Base-by-base conservation (phyloP, 257 asterid species). In the Dorcoceras hygrometricum region DNA sequence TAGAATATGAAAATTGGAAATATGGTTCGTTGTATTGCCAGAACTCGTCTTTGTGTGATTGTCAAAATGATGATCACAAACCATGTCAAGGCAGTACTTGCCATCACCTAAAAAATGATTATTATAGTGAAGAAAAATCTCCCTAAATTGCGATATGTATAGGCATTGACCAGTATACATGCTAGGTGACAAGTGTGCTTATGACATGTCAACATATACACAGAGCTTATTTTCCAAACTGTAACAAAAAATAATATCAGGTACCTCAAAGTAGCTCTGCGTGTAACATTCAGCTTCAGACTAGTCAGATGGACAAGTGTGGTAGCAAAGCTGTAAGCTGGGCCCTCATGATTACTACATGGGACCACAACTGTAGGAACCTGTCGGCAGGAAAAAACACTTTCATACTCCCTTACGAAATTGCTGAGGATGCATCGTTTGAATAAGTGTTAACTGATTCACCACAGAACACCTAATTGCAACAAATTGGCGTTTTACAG, bases 201-300 rank as follows among this genome's bases (percentile, higher is more conserved):
- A 12, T 48, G 22, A 46, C 23, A 32, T 57, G 6, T 65, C 58
- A n/a, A 50, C 20, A 22, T n/a, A 16, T 43, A n/a, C 48, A 36
- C 5, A 29, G 4, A 66, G 29, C 51, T 19, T 12, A 43, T 61
- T 65, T 60, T 18, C 48, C 63, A 19, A 66, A 61, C 57, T 70
- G 19, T n/a, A n/a, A 53, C 36, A 26, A 43, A 29, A 60, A 62
- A 55, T 23, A 70, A 60, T 31, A 62, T 32, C 57, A 66, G 57
- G 32, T 65, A 65, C 75, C 75, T 77, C 69, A 64, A 66, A 50
- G 69, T 48, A 46, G 73, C 63, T 29, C 67, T 58, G 23, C 54
- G n/a, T 25, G 57, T 23, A 67, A 22, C 54, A 50, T 18, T 63
- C 67, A 9, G 63, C 68, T 69, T 57, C 75, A 48, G 34, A 55